phyloP scores from a whole-genome alignment of 2,329 filamentous ascomycete genomes.

The Cladosporium colombiae region DNA sequence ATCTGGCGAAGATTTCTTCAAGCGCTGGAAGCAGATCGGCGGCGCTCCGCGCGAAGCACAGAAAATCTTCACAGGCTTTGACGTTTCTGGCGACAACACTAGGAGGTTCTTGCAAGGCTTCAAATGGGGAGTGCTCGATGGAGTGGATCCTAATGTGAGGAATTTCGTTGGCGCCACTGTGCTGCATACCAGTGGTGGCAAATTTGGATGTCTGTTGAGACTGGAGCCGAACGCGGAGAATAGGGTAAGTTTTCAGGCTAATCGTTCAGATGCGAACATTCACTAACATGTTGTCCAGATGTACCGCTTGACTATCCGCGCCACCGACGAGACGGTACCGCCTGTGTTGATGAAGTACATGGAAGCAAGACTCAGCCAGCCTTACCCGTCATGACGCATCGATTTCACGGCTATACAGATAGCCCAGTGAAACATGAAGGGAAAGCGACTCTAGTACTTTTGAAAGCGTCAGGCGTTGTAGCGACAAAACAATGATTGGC shows the following conservation, averaged over 20 bases:
- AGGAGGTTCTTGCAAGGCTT: conserved; percentile 77
- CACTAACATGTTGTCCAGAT: conserved; percentile 60
- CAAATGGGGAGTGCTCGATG: conserved; percentile 80
- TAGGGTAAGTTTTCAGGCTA: conserved; percentile 64
- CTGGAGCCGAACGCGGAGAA: conserved; percentile 92
- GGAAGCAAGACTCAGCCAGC: conserved; percentile 73
- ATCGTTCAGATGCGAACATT: background rate
- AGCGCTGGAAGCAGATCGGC: conserved; percentile 98
- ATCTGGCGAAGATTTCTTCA: conserved; percentile 92
- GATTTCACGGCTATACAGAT: background rate
- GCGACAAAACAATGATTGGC: conserved; percentile 5
- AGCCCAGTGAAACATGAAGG: background rate
- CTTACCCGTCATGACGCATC: conserved; percentile 27
- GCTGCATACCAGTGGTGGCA: conserved; percentile 79
- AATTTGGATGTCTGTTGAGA: conserved; percentile 90
- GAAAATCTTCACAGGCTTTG: conserved; percentile 71
- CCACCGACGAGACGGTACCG: conserved; percentile 88
- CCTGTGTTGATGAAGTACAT: conserved; percentile 78
- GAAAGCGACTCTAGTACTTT: background rate
- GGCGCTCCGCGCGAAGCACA: conserved; percentile 85
- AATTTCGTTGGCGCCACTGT: conserved; percentile 93
- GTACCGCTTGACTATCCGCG: conserved; percentile 90
- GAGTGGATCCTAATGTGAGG: conserved; percentile 87
- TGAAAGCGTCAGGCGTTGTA: conserved; percentile 16
- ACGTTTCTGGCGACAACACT: conserved; percentile 71